Evolutionary conservation across 2,329 filamentous ascomycete species (phyloP).

Genomic region (Phyllosticta citriasiana): DNA sequence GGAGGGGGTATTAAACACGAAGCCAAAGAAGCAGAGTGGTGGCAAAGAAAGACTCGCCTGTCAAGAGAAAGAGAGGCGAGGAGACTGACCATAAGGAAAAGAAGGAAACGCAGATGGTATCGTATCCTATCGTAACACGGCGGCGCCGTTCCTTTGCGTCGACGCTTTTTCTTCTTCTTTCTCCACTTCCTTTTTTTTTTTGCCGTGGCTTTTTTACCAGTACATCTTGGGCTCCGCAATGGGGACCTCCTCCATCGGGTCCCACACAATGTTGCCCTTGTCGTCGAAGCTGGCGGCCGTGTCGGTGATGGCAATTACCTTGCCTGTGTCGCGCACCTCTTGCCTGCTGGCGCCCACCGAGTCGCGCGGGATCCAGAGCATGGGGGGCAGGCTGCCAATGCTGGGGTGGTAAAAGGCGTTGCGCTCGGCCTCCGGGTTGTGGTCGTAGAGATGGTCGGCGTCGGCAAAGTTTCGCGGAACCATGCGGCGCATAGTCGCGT

Average conservation of each 20-base stretch:
- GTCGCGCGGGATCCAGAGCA: slow-evolving; percentile 39
- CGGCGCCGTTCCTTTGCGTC: background rate
- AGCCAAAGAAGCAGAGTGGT: too few species aligned
- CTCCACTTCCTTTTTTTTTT: background rate
- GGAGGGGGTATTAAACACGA: too few species aligned
- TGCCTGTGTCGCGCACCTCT: slow-evolving; percentile 32
- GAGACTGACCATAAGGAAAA: background rate
- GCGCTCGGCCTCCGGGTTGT: slow-evolving; percentile 22
- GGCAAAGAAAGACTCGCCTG: too few species aligned
- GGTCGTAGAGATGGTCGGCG: slow-evolving; percentile 9
- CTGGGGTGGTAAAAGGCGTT: slow-evolving; percentile 37
- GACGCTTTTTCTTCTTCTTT: background rate
- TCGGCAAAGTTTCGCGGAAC: slow-evolving; percentile 14
- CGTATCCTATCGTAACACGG: background rate
- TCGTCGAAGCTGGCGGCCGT: slow-evolving; percentile 37
- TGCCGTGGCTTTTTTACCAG: background rate
- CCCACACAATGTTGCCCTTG: slow-evolving; percentile 31
- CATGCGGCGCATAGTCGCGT: slow-evolving; percentile 13
- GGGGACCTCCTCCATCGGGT: slow-evolving; percentile 7
- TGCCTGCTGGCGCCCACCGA: slow-evolving; percentile 33
- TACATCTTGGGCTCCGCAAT: slow-evolving; percentile 10
- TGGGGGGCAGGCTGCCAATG: slow-evolving; percentile 32
- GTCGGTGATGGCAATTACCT: slow-evolving; percentile 31
- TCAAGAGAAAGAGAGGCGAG: too few species aligned
- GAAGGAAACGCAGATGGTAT: background rate